Conservation (phyloP, 164 flowering plant genomes). For the Houttuynia cordata region DNA sequence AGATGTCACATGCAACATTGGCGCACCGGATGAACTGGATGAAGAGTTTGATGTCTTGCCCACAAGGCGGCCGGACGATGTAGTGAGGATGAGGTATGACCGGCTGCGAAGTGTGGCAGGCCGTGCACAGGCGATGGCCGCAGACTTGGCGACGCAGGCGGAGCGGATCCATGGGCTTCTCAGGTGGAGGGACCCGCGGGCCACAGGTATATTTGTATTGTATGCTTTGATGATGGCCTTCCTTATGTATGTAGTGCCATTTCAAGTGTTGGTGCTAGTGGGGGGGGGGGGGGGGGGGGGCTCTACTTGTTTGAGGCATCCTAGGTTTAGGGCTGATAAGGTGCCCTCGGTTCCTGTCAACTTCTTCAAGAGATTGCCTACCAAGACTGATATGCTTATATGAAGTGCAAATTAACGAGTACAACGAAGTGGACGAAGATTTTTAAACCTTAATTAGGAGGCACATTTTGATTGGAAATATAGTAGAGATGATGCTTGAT, state of each 20-base stretch:
- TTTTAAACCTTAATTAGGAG: too few relatives aligned
- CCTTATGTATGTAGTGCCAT: constrained; percentile 58
- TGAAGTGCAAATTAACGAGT: constrained; percentile 9
- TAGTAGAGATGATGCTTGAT: too few relatives aligned
- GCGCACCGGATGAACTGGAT: constrained; percentile 65
- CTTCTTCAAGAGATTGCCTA: constrained; percentile 70
- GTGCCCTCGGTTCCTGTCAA: constrained; percentile 75
- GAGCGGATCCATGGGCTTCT: constrained; percentile 56
- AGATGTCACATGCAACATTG: constrained; percentile 44
- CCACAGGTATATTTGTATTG: constrained; percentile 55
- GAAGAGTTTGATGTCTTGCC: constrained; percentile 85
- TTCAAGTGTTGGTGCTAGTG: constrained; percentile 56
- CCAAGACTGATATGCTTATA: constrained; percentile 63
- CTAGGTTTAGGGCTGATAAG: constrained; percentile 46
- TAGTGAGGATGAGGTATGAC: constrained; percentile 68
- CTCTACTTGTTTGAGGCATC: constrained; percentile 68
- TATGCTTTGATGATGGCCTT: constrained; percentile 48
- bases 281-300: too few relatives aligned
- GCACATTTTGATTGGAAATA: too few relatives aligned
- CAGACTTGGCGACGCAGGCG: constrained; percentile 77
- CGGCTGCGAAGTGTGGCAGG: constrained; percentile 62
- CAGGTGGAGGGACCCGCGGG: constrained; percentile 86
- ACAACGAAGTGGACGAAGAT: not conserved
- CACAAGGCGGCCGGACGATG: constrained; percentile 30
- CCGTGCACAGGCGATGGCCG: constrained; percentile 58